Evolutionary conservation across 495 filamentous ascomycete species (phyloP), one percentile per base, ranked within the genome.

Genomic region (Talaromyces liani): DNA sequence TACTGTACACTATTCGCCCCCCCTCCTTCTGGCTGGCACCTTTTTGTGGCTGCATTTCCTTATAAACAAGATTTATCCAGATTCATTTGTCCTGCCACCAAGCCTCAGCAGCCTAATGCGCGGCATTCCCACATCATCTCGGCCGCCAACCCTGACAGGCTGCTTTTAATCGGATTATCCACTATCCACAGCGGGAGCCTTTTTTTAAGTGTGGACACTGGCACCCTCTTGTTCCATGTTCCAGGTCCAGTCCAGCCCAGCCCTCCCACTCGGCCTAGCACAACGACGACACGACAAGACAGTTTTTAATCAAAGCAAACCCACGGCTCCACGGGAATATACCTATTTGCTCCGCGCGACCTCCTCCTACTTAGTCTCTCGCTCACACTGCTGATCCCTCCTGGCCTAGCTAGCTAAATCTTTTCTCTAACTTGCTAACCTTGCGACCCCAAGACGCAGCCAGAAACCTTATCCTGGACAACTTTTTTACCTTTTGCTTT

Each of bases 401-500:
- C 29, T 58, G 56, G 16, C 14, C 36, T 41, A 16, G 36, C 9
- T 41, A 41, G 56, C 27, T 36, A 34, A 58, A 34, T 36, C 27
- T 36, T 58, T 20, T 36, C 53, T n/a, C 53, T 29, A 3, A 56
- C 53, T 29, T 29, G 53, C 22, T 56, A 56, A 56, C 6, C 56
- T 55, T 55, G 62, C 62, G 34, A 54, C 27, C 62, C 27, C 49
- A 51, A 63, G 22, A 57, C 62, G 41, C 45, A 63, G 47, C 51
- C 41, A 63, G 45, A 57, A 59, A 53, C 63, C 55, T 64, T 64
- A 53, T 31, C 63, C 34, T 14, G 39, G 63, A 29, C n/a, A 29
- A 14, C 25, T 57, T 56, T 56, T 56, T 51, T 29, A 27, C 20
- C 60, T 29, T 27, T 24, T 22, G 24, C 55, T 20, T 53, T 60